A percentile compares a stretch with the other conserved stretches of the same genome.
Conservation (phyloP, 352 stramenopile species). For the Phytophthora crassamura region DNA sequence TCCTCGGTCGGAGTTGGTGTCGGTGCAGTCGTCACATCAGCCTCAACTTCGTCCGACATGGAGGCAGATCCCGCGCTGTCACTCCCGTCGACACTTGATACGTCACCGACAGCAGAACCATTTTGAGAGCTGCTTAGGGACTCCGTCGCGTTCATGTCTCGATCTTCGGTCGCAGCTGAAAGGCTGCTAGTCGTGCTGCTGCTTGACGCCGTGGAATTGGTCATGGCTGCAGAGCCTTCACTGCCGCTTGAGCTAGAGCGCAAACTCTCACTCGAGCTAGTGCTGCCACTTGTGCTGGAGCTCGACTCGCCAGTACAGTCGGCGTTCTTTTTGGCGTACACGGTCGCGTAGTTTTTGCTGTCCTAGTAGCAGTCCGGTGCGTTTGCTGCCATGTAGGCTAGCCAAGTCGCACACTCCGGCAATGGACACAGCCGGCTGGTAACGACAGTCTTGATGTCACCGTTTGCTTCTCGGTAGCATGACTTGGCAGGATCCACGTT, state of each 20-base stretch:
- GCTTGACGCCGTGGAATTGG: slow-evolving; percentile 3
- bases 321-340: slow-evolving; percentile 52
- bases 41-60: background rate
- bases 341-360: slow-evolving; percentile 61
- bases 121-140: slow-evolving; percentile 5
- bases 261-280: slow-evolving; percentile 4
- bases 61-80: slow-evolving; percentile 3
- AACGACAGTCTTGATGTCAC: slow-evolving; percentile 56
- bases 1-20: slow-evolving; percentile 27
- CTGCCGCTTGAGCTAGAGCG: slow-evolving; percentile 16
- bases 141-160: slow-evolving; percentile 15
- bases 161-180: slow-evolving; percentile 18
- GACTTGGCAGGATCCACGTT: slow-evolving; percentile 61
- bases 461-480: slow-evolving; percentile 56
- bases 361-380: slow-evolving; percentile 70
- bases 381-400: slow-evolving; percentile 64
- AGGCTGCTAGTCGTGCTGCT: slow-evolving; percentile 16
- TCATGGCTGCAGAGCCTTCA: background rate
- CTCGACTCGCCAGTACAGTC: slow-evolving; percentile 43
- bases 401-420: slow-evolving; percentile 54
- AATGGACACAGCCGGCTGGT: slow-evolving; percentile 65
- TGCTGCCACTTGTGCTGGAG: slow-evolving; percentile 11
- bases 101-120: background rate
- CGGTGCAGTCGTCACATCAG: slow-evolving; percentile 1
- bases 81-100: slow-evolving; percentile 9